Conservation (phyloP, 495 filamentous ascomycete species). For the Talaromyces ruber region DNA sequence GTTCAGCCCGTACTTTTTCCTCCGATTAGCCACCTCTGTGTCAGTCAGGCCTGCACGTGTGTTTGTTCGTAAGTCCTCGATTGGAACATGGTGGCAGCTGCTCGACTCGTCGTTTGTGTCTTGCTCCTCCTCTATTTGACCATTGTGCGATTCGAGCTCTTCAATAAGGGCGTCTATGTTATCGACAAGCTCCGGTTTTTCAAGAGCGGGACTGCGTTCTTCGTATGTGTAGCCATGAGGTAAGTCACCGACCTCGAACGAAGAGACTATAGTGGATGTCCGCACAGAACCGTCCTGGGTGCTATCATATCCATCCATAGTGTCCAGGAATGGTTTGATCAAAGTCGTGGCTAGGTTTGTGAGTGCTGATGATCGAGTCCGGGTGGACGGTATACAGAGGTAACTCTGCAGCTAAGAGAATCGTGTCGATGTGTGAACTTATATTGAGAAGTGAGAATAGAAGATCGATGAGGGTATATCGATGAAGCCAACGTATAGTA, state of each 20-base stretch:
- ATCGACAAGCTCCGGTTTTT: slow-evolving; percentile 59
- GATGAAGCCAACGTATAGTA: not conserved
- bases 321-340: not conserved
- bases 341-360: not conserved
- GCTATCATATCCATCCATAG: not conserved
- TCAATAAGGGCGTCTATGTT: slow-evolving; percentile 77
- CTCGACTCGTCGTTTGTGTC: slow-evolving; percentile 41
- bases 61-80: slow-evolving; percentile 61
- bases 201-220: slow-evolving; percentile 21
- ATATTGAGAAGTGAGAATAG: not conserved
- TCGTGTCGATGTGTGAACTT: not conserved
- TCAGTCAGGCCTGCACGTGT: slow-evolving; percentile 61
- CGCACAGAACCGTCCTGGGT: not conserved
- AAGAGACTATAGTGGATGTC: not conserved
- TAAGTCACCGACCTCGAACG: not conserved
- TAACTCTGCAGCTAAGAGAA: not conserved
- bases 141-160: slow-evolving; percentile 72
- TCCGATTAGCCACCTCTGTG: slow-evolving; percentile 55
- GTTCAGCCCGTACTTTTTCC: slow-evolving; percentile 78
- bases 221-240: not conserved
- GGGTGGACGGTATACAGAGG: not conserved
- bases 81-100: slow-evolving; percentile 44
- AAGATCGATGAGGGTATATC: not conserved
- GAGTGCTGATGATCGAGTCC: not conserved
- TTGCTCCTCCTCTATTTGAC: slow-evolving; percentile 46